These are phyloP conservation scores for Tetracentron sinense DNA, from an alignment of 164 flowering plant species.

Conservation along the genomic window DNA sequence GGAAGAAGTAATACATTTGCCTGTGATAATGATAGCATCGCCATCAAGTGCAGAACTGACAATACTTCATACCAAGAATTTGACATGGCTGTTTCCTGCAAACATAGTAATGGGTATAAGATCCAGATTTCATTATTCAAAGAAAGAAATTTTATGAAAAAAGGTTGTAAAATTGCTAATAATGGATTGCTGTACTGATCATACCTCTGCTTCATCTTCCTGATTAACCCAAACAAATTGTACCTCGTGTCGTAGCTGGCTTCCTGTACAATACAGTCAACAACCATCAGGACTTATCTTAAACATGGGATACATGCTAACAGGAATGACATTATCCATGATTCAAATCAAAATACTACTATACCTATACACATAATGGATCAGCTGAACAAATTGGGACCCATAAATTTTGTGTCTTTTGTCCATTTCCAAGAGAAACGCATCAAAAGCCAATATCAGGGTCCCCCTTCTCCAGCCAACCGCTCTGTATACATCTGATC, in stretches of 20 bases:
- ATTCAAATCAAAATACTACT: too few relatives aligned
- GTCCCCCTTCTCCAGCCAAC: too few relatives aligned
- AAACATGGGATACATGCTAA: slow-evolving; percentile 1
- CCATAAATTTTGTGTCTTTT: neutral
- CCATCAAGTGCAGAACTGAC: slow-evolving; percentile 93
- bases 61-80: slow-evolving; percentile 95
- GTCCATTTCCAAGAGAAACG: too few relatives aligned
- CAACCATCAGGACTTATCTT: slow-evolving; percentile 7
- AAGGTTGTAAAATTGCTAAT: neutral
- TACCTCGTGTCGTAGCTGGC: slow-evolving; percentile 66
- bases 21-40: slow-evolving; percentile 74
- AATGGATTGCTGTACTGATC: neutral
- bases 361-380: too few relatives aligned
- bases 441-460: too few relatives aligned
- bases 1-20: slow-evolving; percentile 88
- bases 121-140: neutral
- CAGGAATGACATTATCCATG: neutral
- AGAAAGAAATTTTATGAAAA: neutral
- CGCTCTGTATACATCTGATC: too few relatives aligned
- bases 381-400: neutral
- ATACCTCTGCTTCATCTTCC: slow-evolving; percentile 90
- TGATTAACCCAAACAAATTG: slow-evolving; percentile 92
- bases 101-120: slow-evolving; percentile 14
- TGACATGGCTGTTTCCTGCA: slow-evolving; percentile 81
- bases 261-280: slow-evolving; percentile 46